Evolutionary conservation across 148 eudicot species (phyloP), one percentile per base, ranked within the genome.

Genomic region (Dysphania ambrosioides): DNA sequence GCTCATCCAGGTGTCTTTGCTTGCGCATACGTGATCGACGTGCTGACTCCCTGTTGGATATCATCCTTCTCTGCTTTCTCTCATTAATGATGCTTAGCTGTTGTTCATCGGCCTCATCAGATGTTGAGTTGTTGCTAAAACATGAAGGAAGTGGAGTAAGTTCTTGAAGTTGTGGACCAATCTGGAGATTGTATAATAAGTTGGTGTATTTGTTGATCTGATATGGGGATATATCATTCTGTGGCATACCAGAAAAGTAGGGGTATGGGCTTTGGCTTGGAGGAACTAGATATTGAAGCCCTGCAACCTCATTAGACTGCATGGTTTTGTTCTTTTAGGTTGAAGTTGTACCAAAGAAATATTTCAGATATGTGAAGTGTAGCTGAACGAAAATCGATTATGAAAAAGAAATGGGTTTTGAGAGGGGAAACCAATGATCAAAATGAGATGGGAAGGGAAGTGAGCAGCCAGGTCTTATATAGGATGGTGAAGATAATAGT

Each of bases 11-110:
- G 78, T 93, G 97, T 79, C 86, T 91, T 72, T 93, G 98, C 80
- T 93, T 93, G 70, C 98, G 96, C 97, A 93, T 91, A 60, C 98
- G 92, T 70, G 97, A 93, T 65, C 98, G 62, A 32, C 98, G 86
- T 31, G 98, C 98, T 66, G 98, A 93, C 71, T 93, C 98, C 70
- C 98, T 75, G 75, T 93, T 93, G 40, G 98, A 93, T 78, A 93
- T 93, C 97, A 93, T 93, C 75, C 98, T 86, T 77, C 97, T 89
- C 59, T 91, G 92, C 80, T 91, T 93, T 78, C 98, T 89, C 80
- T 93, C 98, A 35, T 90, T 86, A 59, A 92, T 90, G 74, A 92
- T 75, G 49, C 86, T 84, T 68, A 83, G 51, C 63, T 90, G 90
- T 55, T 87, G 90, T 70, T 91, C 98, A 75, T 93, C 98, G 32